Base-by-base conservation (phyloP, 2,329 filamentous ascomycete genomes). In the Fusarium solani-melongenae region DNA sequence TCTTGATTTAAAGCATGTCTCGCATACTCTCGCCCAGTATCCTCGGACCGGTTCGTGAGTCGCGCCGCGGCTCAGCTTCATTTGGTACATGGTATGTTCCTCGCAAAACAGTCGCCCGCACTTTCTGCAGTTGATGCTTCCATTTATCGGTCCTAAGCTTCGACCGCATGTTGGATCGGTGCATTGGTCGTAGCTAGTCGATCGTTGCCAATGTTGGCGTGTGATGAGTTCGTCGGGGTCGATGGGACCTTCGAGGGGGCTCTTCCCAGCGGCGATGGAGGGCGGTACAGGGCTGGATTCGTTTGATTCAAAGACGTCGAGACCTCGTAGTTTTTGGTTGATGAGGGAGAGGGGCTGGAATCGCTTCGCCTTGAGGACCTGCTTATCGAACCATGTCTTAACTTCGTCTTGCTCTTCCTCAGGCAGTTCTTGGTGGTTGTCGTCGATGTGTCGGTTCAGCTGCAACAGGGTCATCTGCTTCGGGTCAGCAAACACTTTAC, bases 31-130 rank as follows among this genome's bases (percentile, higher is more conserved):
- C 77, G 94, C 97, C 96, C 96, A 99, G 76, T 94, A 90, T 9
- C 96, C 96, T 70, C 96, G 88, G 2, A 96, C 90, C 0, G 96
- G 96, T 73, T 99, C 96, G 82, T 98, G 94, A 67, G 92, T 89
- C 5, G 96, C 96, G 33, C 95, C 93, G 63, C 95, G 88, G 10
- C 95, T 98, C 12, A 99, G 87, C 86, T 97, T 98, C 93, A 98
- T 98, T 85, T 99, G 96, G 80, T 98, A 99, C 95, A 99, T 98
- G 61, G 96, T 98, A 81, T 99, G 96, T 76, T 96, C 94, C 79
- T 98, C 96, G 82, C 96, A 99, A 81, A 98, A 99, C 44, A 99
- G 85, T 76, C 92, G 92, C 8, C 96, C 96, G 79, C 96, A 99
- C 72, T 95, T 94, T 72, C 96, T 89, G 82, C 96, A 99, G 81